Evolutionary conservation across 805 yeast species (phyloP), one percentile per base, ranked within the genome.

Genomic region (Danielozyma ontarioensis): DNA sequence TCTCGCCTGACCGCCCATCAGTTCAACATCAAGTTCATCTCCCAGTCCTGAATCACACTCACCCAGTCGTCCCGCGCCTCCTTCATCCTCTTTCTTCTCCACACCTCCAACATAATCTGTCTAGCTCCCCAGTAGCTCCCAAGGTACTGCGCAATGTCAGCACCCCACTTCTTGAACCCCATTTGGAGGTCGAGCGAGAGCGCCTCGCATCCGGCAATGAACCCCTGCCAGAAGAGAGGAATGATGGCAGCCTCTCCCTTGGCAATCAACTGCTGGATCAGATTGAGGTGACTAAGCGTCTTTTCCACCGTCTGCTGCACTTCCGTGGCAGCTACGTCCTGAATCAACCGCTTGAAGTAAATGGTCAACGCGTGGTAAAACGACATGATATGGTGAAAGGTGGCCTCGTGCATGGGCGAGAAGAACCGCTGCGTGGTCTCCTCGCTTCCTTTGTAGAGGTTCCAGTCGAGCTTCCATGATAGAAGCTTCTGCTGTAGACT

Each of bases 81-180:
- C 24, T 74, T 73, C 43, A 69, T 71, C 32, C 76, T 66, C 46
- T 85, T 75, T 28, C 95, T 64, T 39, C 87, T 59, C 93, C 94
- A 84, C 7, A 85, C 90, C 53, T 86, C 96, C 38, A 78, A 64
- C 83, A 85, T 81, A 32, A 86, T 83, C 50, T 82, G 88, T 35
- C 90, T 62, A 0, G 90, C 88, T 11, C 87, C 88, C 85, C 88
- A 83, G 51, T 85, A 86, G 21, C 89, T 78, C 1, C 95, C 94
- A 33, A 61, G 45, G 39, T 59, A 65, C 39, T 57, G 69, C 14
- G 71, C 72, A 28, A 76, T 75, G 37, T 74, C 74, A n/a, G 75
- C 77, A 8, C 79, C 80, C 94, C 95, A 86, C 37, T 68, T 64
- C 48, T 76, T 79, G 58, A 76, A 85, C 27, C 86, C 80, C 38